These are phyloP conservation scores for Neonectria faginata DNA, from an alignment of 2,329 filamentous ascomycete genomes.

Conservation along the genomic window DNA sequence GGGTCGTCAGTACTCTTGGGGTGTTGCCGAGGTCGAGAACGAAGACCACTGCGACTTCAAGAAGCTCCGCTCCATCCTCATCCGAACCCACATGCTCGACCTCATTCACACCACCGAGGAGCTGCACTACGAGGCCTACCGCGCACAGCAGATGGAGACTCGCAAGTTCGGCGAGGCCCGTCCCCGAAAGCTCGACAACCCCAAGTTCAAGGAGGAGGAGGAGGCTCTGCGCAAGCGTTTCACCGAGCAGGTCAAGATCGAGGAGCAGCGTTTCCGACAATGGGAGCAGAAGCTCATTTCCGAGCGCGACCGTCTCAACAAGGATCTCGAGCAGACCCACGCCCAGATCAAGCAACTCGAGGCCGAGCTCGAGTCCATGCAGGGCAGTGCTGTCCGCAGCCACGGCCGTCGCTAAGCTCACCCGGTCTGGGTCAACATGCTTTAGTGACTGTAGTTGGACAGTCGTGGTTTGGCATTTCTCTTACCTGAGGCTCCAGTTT, in stretches of 20 bases:
- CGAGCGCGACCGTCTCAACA: conserved; percentile 98
- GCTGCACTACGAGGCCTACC: conserved; percentile 99
- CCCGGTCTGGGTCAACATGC: conserved; percentile 29
- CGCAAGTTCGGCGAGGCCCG: conserved; percentile 98
- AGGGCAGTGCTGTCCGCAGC: conserved; percentile 89
- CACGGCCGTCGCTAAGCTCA: conserved; percentile 85
- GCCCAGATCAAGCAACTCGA: conserved; percentile 94
- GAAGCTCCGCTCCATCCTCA: conserved; percentile 98
- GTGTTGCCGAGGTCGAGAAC: conserved; percentile 99
- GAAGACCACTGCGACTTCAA: conserved; percentile 99
- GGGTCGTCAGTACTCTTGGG: conserved; percentile 99
- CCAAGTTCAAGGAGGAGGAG: conserved; percentile 99
- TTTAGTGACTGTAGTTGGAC: conserved; percentile 46
- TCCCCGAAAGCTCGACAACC: conserved; percentile 98
- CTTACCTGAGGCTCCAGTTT: conserved; percentile 46
- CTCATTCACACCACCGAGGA: conserved; percentile 99
- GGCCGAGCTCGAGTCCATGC: conserved; percentile 91
- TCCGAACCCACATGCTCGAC: conserved; percentile 99
- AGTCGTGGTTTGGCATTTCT: conserved; percentile 44
- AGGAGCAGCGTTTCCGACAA: conserved; percentile 98
- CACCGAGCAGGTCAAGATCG: conserved; percentile 99
- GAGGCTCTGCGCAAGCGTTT: conserved; percentile 98
- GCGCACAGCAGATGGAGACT: conserved; percentile 99
- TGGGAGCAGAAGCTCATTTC: conserved; percentile 99
- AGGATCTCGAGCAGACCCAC: conserved; percentile 98